Percentiles rank a stretch among this genome's conserved stretches.
phyloP scores from a whole-genome alignment of 2,329 filamentous ascomycete species.

The Verticillium nubilum region DNA sequence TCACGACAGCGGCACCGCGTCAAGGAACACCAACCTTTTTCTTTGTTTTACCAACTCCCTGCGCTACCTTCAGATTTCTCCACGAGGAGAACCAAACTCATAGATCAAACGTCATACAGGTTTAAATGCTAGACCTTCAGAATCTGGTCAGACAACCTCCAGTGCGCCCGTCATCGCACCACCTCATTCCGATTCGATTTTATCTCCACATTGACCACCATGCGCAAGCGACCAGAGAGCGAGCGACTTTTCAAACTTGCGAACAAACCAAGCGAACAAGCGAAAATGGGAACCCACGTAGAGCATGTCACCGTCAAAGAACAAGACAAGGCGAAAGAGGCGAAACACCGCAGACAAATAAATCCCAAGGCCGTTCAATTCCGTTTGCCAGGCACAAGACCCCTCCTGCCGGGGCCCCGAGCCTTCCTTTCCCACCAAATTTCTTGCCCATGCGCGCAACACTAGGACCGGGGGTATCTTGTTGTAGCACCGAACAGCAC shows the following conservation, averaged over 20 bases:
- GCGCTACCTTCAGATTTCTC: not conserved
- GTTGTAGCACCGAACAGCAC: conserved; percentile 14
- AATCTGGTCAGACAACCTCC: not conserved
- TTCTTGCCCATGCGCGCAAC: conserved; percentile 8
- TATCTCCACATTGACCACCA: not conserved
- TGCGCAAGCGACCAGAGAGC: not conserved
- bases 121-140: not conserved
- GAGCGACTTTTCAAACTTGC: not conserved
- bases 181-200: not conserved
- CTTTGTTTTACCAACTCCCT: conserved; percentile 1
- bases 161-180: not conserved
- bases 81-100: not conserved
- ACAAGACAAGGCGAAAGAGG: not conserved
- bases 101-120: not conserved
- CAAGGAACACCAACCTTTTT: not conserved
- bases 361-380: not conserved
- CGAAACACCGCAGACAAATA: not conserved
- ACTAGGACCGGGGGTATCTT: conserved; percentile 14
- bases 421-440: not conserved
- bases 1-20: not conserved
- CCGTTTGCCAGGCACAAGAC: not conserved
- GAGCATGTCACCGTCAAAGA: not conserved
- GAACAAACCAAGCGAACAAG: not conserved
- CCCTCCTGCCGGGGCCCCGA: not conserved
- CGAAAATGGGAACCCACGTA: not conserved